These are phyloP conservation scores for Brassica rapa DNA, from an alignment of 345 rosid genomes.

Conservation along the genomic window DNA sequence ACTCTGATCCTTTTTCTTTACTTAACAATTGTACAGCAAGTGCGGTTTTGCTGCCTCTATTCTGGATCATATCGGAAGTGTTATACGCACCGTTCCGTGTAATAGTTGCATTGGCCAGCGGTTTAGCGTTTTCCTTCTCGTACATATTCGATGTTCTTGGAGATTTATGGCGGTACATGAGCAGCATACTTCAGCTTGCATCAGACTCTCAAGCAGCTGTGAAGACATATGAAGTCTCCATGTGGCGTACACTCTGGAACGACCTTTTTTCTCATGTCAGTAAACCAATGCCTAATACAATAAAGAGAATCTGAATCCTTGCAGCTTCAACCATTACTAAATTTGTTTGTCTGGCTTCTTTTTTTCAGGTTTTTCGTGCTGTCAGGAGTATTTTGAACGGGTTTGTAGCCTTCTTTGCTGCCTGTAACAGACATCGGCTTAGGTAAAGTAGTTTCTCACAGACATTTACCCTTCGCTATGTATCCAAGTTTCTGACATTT, in stretches of 20 bases:
- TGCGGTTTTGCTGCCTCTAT: slow-evolving; percentile 58
- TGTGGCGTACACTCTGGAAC: slow-evolving; percentile 93
- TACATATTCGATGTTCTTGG: slow-evolving; percentile 48
- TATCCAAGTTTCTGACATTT: background rate
- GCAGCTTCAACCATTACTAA: background rate
- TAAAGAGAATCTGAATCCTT: background rate
- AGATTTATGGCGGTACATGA: slow-evolving; percentile 57
- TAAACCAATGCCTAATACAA: background rate
- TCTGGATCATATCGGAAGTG: slow-evolving; percentile 70
- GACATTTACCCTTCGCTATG: background rate
- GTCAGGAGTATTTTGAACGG: slow-evolving; percentile 89
- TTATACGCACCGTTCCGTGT: slow-evolving; percentile 66
- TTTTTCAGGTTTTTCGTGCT: slow-evolving; percentile 85
- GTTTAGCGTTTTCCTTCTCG: slow-evolving; percentile 49
- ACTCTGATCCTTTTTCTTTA: background rate
- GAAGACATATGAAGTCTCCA: slow-evolving; percentile 65
- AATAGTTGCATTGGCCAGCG: slow-evolving; percentile 54
- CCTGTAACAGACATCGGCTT: slow-evolving; percentile 98
- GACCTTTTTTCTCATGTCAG: slow-evolving; percentile 94
- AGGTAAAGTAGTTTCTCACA: slow-evolving; percentile 49
- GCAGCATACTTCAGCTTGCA: slow-evolving; percentile 58
- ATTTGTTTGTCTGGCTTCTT: background rate
- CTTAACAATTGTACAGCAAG: slow-evolving; percentile 50
- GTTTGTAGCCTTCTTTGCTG: slow-evolving; percentile 77
- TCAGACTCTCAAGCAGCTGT: slow-evolving; percentile 65